These are phyloP conservation scores for Pythium brachiatum DNA, from an alignment of 352 stramenopile species.

Conservation along the genomic window DNA sequence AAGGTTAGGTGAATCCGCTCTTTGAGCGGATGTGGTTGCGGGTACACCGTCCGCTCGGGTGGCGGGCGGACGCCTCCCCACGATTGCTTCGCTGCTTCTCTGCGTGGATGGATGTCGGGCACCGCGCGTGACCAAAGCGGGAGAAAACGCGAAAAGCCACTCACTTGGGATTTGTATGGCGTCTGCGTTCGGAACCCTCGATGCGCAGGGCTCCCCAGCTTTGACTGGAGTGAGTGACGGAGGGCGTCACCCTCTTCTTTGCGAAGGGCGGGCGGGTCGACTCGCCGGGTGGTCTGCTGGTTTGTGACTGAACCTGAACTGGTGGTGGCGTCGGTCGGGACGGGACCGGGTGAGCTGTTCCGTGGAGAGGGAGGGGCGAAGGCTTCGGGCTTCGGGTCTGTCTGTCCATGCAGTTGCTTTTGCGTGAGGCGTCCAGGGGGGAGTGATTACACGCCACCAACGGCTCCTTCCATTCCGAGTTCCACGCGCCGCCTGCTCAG, in stretches of 20 bases:
- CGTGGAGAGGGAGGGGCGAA: constrained; percentile 12
- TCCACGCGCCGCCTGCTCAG: not conserved
- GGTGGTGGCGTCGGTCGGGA: constrained; percentile 18
- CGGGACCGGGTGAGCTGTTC: not conserved
- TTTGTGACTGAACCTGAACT: constrained; percentile 9
- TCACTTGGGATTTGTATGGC: constrained; percentile 31
- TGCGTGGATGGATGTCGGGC: constrained; percentile 6
- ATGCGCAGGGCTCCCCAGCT: not conserved
- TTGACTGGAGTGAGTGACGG: constrained; percentile 17
- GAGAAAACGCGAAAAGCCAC: not conserved
- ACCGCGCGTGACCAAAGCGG: constrained; percentile 6
- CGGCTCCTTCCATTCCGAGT: too few species aligned
- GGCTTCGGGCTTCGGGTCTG: not conserved
- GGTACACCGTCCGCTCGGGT: not conserved
- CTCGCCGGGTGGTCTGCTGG: constrained; percentile 11
- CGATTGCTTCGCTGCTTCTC: not conserved
- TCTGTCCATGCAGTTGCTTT: constrained; percentile 18
- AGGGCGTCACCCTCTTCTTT: constrained; percentile 22
- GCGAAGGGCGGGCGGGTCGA: constrained; percentile 19
- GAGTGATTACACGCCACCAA: not conserved
- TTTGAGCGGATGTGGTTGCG: not conserved
- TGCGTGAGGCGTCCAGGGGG: not conserved
- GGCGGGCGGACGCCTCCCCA: not conserved
- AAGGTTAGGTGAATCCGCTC: too few species aligned
- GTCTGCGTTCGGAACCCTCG: not conserved